A percentile compares a stretch with the other conserved stretches of the same genome.
Conservation (phyloP, 805 yeast genomes). For the Nakazawaea ishiwadae region DNA sequence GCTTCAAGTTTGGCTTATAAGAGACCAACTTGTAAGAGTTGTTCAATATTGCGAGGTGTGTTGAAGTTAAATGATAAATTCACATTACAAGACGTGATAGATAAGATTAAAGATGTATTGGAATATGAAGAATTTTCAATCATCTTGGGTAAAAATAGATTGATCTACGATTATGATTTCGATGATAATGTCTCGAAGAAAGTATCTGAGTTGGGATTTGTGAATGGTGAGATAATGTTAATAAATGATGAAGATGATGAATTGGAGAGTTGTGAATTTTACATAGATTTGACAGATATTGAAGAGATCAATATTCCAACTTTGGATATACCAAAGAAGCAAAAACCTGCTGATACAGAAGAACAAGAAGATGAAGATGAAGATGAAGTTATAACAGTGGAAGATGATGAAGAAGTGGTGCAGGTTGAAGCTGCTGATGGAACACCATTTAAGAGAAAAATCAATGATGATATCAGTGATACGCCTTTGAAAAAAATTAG, state of each 20-base stretch:
- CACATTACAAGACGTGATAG: constrained; percentile 50
- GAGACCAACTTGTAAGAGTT: constrained; percentile 68
- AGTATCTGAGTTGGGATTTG: constrained; percentile 49
- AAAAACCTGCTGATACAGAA: background rate
- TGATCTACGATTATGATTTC: constrained; percentile 82
- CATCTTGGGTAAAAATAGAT: constrained; percentile 50
- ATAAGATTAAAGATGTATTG: constrained; percentile 42
- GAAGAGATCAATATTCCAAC: constrained; percentile 25
- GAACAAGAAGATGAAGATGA: constrained; percentile 9
- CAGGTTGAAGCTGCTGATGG: constrained; percentile 18
- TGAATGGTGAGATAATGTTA: constrained; percentile 57
- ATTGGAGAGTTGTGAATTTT: constrained; percentile 59
- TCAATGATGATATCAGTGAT: constrained; percentile 11
- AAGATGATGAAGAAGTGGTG: constrained; percentile 20
- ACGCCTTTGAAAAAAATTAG: constrained; percentile 11
- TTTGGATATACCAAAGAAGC: constrained; percentile 20
- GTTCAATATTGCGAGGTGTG: constrained; percentile 52
- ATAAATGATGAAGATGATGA: constrained; percentile 79
- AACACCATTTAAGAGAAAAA: constrained; percentile 9
- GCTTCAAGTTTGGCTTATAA: constrained; percentile 59
- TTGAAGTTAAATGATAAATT: constrained; percentile 28
- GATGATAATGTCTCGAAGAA: constrained; percentile 63
- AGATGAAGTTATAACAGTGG: constrained; percentile 11
- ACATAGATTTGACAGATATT: constrained; percentile 27
- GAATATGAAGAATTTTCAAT: constrained; percentile 57